Conservation (phyloP, 1,139 yeast species). For the Hyphopichia fennica region DNA sequence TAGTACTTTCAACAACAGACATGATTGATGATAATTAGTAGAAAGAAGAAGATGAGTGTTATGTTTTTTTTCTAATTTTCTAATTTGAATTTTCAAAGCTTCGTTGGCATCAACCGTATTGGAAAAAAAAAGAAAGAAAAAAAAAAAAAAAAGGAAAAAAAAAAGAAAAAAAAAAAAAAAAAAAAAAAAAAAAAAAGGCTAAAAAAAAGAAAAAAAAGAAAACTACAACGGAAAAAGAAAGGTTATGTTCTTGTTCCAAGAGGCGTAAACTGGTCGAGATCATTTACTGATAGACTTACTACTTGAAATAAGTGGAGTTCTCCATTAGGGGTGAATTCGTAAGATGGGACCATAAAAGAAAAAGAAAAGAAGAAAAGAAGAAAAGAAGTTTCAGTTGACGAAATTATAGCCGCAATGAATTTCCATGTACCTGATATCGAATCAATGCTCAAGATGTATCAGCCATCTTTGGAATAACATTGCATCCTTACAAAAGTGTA, state of each 20-base stretch:
- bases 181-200: not conserved
- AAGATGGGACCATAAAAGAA: too few species aligned
- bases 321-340: too few species aligned
- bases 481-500: too few species aligned
- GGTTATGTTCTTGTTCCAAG: not conserved
- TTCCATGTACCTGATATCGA: too few species aligned
- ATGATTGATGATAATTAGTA: conserved; percentile 5
- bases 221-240: not conserved
- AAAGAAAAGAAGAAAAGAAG: too few species aligned
- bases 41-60: conserved; percentile 5
- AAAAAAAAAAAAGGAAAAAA: not conserved
- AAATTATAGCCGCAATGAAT: too few species aligned
- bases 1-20: conserved; percentile 15
- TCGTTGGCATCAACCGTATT: conserved; percentile 23
- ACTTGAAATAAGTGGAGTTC: too few species aligned
- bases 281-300: not conserved
- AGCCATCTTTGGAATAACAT: too few species aligned
- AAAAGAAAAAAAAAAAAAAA: not conserved
- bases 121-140: not conserved
- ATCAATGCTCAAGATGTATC: too few species aligned
- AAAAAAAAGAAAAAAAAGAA: not conserved
- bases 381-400: not conserved
- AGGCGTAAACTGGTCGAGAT: not conserved
- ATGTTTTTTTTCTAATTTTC: too few species aligned
- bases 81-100: too few species aligned